phyloP scores from a whole-genome alignment of 2,329 filamentous ascomycete species.

The Botrytis aclada region DNA sequence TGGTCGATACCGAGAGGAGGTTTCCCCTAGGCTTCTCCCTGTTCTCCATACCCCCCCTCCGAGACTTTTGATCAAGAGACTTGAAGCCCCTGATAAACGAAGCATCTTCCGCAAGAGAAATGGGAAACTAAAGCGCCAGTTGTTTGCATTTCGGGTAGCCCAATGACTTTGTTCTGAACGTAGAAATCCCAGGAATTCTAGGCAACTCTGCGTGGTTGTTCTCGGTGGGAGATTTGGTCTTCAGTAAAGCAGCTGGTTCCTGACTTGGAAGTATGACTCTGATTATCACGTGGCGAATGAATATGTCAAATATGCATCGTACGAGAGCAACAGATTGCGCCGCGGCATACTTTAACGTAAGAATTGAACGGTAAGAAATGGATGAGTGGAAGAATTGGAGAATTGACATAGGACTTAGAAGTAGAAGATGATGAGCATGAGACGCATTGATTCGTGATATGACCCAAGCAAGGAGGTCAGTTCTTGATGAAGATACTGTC shows the following conservation, averaged over 20 bases:
- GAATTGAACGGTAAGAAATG: neutral
- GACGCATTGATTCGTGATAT: neutral
- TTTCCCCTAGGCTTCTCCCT: neutral
- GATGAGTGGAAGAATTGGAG: neutral
- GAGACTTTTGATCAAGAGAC: constrained; percentile 18
- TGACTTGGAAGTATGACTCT: neutral
- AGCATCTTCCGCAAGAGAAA: neutral
- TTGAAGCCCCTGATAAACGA: neutral
- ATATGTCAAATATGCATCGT: neutral
- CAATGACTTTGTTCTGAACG: neutral
- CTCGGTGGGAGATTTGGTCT: neutral
- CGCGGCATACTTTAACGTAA: neutral
- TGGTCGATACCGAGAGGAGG: neutral
- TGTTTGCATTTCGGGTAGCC: neutral
- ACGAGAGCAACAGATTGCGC: neutral
- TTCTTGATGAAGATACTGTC: neutral
- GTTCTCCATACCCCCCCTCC: constrained; percentile 7
- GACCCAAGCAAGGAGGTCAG: neutral
- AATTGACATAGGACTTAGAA: neutral
- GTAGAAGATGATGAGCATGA: neutral
- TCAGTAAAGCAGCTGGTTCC: neutral
- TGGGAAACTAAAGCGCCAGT: neutral
- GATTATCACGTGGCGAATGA: neutral
- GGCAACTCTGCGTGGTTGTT: neutral
- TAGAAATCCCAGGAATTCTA: neutral